phyloP scores from a whole-genome alignment of 768 basidiomycete genomes.

The Macrolepiota dolichaula region DNA sequence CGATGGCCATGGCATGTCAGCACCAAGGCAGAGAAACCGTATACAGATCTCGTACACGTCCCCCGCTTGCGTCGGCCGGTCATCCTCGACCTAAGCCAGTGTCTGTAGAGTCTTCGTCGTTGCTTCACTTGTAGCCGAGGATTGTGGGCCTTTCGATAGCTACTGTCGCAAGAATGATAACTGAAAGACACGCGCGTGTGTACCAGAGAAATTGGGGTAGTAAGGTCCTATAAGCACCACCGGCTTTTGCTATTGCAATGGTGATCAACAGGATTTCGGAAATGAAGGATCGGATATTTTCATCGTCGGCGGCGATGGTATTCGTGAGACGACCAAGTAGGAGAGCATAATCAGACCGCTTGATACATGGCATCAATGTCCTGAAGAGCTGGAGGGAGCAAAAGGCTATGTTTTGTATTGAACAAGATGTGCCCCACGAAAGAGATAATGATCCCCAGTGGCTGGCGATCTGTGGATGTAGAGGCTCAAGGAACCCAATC shows the following conservation, averaged over 20 bases:
- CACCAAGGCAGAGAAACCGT: slow-evolving; percentile 86
- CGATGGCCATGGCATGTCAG: slow-evolving; percentile 65
- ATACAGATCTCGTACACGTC: slow-evolving; percentile 79
- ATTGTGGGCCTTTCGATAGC: slow-evolving; percentile 75
- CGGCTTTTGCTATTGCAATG: slow-evolving; percentile 51
- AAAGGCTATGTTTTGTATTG: slow-evolving; percentile 81
- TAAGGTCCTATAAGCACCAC: slow-evolving; percentile 56
- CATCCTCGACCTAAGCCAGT: slow-evolving; percentile 57
- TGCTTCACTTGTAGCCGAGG: slow-evolving; percentile 60
- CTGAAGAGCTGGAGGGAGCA: slow-evolving; percentile 90
- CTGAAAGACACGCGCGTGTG: slow-evolving; percentile 74
- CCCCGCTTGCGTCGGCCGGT: slow-evolving; percentile 65
- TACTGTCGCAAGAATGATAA: slow-evolving; percentile 67
- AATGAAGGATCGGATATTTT: slow-evolving; percentile 78
- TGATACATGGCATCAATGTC: slow-evolving; percentile 68
- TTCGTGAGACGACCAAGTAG: slow-evolving; percentile 82
- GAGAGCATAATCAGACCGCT: slow-evolving; percentile 68
- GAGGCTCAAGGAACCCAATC: slow-evolving; percentile 62
- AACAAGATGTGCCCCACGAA: slow-evolving; percentile 83
- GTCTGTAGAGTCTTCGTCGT: slow-evolving; percentile 69
- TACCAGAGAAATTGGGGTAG: slow-evolving; percentile 90
- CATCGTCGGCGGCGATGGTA: slow-evolving; percentile 73
- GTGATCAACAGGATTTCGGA: slow-evolving; percentile 80
- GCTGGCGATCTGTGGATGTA: slow-evolving; percentile 65
- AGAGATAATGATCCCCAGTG: slow-evolving; percentile 81